Evolutionary conservation across 768 basidiomycete genomes (phyloP).

Genomic region (Lentinula detonsa): DNA sequence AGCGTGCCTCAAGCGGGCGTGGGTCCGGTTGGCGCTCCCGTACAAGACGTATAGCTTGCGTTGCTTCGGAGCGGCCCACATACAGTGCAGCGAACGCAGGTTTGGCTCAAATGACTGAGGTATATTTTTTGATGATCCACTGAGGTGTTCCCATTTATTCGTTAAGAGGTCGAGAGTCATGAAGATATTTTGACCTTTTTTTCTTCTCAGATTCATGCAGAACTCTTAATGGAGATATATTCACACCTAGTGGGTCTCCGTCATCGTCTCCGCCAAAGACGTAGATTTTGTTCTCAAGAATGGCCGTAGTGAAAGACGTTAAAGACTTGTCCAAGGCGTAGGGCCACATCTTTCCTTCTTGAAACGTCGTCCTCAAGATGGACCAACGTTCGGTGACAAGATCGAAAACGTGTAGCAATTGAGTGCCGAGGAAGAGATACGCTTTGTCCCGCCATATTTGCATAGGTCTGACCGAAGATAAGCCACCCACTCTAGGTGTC

Average conservation of each 20-base stretch:
- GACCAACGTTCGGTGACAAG: too few species aligned
- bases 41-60: too few species aligned
- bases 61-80: slow-evolving; percentile 13
- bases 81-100: slow-evolving; percentile 12
- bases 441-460: slow-evolving; percentile 14
- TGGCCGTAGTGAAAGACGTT: too few species aligned
- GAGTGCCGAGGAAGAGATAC: slow-evolving; percentile 4
- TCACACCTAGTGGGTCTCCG: too few species aligned
- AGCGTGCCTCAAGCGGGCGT: slow-evolving; percentile 2
- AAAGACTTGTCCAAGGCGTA: too few species aligned
- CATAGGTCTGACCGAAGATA: not conserved
- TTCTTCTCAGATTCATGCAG: too few species aligned
- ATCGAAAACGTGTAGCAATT: too few species aligned
- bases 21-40: slow-evolving; percentile 13
- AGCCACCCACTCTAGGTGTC: not conserved
- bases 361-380: too few species aligned
- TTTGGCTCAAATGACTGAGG: slow-evolving; percentile 12
- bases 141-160: slow-evolving; percentile 14
- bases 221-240: too few species aligned
- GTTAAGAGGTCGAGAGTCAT: slow-evolving; percentile 17
- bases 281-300: too few species aligned
- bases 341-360: too few species aligned
- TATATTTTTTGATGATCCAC: slow-evolving; percentile 2
- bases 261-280: too few species aligned
- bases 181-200: slow-evolving; percentile 17